phyloP scores from a whole-genome alignment of 73 alveolate genomes.

The Tetrahymena thermophila region DNA sequence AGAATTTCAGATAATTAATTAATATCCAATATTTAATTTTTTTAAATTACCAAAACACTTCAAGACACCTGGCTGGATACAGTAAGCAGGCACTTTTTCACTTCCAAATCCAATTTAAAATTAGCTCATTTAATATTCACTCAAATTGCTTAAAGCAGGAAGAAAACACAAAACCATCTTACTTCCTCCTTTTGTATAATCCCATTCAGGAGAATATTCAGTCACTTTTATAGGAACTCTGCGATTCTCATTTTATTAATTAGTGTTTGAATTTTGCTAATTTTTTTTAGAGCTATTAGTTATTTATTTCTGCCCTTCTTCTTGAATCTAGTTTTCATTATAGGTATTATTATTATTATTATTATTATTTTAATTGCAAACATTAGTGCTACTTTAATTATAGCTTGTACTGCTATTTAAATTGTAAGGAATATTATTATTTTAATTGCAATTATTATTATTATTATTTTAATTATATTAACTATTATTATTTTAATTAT shows the following conservation, averaged over 20 bases:
- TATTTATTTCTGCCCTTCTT: background rate
- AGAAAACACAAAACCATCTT: background rate
- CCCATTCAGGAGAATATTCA: background rate
- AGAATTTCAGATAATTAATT: background rate
- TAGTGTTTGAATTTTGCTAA: background rate
- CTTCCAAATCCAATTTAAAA: background rate
- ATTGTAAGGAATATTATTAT: no score
- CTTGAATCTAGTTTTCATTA: background rate
- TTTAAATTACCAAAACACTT: background rate
- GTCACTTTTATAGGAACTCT: background rate
- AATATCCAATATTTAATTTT: background rate
- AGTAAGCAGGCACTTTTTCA: background rate
- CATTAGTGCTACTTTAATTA: background rate
- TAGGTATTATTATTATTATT: background rate
- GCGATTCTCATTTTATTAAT: background rate
- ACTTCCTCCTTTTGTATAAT: background rate
- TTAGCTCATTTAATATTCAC: background rate
- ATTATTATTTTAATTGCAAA: background rate
- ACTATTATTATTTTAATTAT: background rate
- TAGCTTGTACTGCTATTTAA: no score
- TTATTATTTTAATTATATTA: no score
- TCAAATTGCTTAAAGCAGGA: background rate
- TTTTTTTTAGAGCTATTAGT: background rate
- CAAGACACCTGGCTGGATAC: background rate
- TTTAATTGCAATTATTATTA: no score